Conservation (phyloP, 2,329 filamentous ascomycete genomes). For the Phaeomoniella chlamydospora region DNA sequence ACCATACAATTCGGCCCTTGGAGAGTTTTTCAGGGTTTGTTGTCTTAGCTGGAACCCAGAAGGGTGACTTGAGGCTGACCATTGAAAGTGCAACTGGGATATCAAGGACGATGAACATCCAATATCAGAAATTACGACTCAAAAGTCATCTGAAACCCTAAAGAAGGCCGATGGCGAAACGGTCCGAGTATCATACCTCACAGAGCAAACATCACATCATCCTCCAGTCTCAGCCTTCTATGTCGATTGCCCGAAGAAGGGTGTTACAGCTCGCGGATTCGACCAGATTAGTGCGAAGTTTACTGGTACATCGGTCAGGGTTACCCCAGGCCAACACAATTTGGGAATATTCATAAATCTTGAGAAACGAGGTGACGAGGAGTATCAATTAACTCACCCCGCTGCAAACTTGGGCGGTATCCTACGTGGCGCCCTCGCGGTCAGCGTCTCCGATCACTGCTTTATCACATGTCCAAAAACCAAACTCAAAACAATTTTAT, state of each 20-base stretch:
- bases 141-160: slow-evolving; percentile 17
- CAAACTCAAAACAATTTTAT: slow-evolving; percentile 76
- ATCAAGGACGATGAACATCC: slow-evolving; percentile 62
- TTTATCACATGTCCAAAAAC: slow-evolving; percentile 85
- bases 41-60: slow-evolving; percentile 1
- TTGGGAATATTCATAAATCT: slow-evolving; percentile 88
- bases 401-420: slow-evolving; percentile 85
- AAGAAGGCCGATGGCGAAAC: slow-evolving; percentile 20
- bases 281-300: slow-evolving; percentile 97
- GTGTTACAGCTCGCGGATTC: slow-evolving; percentile 74
- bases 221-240: slow-evolving; percentile 94
- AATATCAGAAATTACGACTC: slow-evolving; percentile 30
- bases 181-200: slow-evolving; percentile 81
- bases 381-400: slow-evolving; percentile 89
- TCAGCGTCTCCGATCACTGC: slow-evolving; percentile 80
- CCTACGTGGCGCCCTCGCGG: slow-evolving; percentile 70
- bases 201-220: slow-evolving; percentile 95
- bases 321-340: slow-evolving; percentile 84
- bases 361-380: slow-evolving; percentile 66
- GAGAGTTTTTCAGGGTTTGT: slow-evolving; percentile 88
- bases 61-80: slow-evolving; percentile 3
- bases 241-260: slow-evolving; percentile 82
- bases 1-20: slow-evolving; percentile 92
- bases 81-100: slow-evolving; percentile 76
- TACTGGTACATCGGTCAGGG: slow-evolving; percentile 85